Base-by-base conservation (phyloP, 306 rosid species). In the Trifolium pratense region DNA sequence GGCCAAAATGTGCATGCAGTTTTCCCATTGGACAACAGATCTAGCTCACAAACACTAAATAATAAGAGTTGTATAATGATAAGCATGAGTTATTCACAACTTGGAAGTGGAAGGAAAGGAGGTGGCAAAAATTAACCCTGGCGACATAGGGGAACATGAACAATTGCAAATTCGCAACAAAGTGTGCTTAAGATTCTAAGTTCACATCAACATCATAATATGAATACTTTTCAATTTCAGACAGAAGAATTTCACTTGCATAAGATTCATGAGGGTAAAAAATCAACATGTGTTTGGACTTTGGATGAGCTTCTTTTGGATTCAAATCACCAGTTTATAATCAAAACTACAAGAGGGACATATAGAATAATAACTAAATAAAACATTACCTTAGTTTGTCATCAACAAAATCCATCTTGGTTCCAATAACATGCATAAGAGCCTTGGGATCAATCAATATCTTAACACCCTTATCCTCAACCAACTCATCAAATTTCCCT, bases 401-500 rank as follows among this genome's bases (percentile, higher is more conserved):
- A 71, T 94, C 97, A 9, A 94, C 90, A 62, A 94, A 94, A 83
- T 94, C 98, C 97, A 94, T 94, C 81, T 89, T 87, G 17, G 98
- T 94, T 75, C 98, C 97, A 78, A 94, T 86, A 5, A 91, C 98
- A 76, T 94, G 98, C 97, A 94, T 94, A 42, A 94, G 92, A 55
- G 98, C 98, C 87, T 91, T 94, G 0, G 97, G 96, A 71, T 94
- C 97, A 63, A 94, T 87, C 87, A 94, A 79, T 75, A 94, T 80
- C 87, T 88, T 94, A 68, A 94, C 97, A 26, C 91, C 96, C 75
- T 94, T 89, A 79, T 94, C 98, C 68, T 94, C 97, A 67, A 94
- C 76, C 85, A 94, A 70, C 81, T 91, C 98, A 43, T 94, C 98
- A 59, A 89, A 94, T 77, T 89, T 94, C 62, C 91, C 98, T 48